phyloP scores from a whole-genome alignment of 1,284 basidiomycete genomes.

The Termitomyces sp. region DNA sequence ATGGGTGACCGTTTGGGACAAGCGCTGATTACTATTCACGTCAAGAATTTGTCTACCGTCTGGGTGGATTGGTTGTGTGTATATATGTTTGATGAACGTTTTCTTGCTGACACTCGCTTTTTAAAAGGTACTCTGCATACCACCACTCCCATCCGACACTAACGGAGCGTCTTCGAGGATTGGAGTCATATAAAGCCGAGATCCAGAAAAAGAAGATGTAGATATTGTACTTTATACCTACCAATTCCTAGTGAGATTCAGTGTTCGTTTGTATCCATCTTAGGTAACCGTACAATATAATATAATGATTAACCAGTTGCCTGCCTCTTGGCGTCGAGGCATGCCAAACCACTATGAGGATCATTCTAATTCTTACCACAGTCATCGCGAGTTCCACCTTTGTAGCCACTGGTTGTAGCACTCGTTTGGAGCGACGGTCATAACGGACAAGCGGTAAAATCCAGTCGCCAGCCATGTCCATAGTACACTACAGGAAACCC shows the following conservation, averaged over 20 bases:
- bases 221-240: neutral
- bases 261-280: neutral
- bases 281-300: neutral
- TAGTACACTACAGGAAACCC: no score
- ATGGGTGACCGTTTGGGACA: slow-evolving; percentile 78
- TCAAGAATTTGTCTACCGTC: slow-evolving; percentile 87
- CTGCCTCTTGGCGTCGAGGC: neutral
- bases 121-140: slow-evolving; percentile 76
- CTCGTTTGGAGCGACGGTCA: neutral
- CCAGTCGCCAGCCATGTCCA: no score
- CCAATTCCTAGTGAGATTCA: neutral
- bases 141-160: slow-evolving; percentile 92
- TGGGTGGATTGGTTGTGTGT: slow-evolving; percentile 87
- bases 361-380: no score
- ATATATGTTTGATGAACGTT: neutral
- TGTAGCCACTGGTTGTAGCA: neutral
- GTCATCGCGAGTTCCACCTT: neutral
- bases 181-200: slow-evolving; percentile 56
- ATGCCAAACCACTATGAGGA: no score
- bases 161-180: slow-evolving; percentile 76
- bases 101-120: neutral
- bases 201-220: slow-evolving; percentile 29
- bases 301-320: neutral
- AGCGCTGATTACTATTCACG: slow-evolving; percentile 79
- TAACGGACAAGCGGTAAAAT: neutral